Base-by-base conservation (phyloP, 2,329 filamentous ascomycete species). In the Alternaria sp. region DNA sequence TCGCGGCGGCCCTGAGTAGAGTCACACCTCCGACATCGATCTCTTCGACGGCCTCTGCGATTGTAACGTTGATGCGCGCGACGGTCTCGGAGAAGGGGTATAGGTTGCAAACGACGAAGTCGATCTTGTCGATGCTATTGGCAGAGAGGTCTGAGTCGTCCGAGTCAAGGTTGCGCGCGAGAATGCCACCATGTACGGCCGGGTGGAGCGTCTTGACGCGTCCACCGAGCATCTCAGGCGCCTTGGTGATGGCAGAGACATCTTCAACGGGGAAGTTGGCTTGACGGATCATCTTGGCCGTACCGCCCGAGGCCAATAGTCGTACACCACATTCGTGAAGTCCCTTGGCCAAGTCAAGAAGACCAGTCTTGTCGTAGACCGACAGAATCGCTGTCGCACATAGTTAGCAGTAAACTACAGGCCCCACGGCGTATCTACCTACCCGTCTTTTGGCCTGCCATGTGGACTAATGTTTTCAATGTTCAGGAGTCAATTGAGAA, bases 61-160 rank as follows among this genome's bases (percentile, higher is more conserved):
- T 91, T 61, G 94, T 98, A 73, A 99, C 95, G 74, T 97, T 96
- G 83, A 96, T 88, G 85, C 97, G 96, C 72, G 93, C 90, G 70
- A 99, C 89, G 31, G 95, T 99, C 78, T 98, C 93, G 84, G 97
- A 97, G 88, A 99, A 99, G 11, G 95, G 95, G 80, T 99, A 98
- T 41, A 99, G 86, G 82, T 99, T 99, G 89, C 95, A 98, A 77
- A 99, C 80, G 54, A 78, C 76, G 49, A 76, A 80, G 65, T 80
- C 78, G 49, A 80, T 77, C 71, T 77, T 77, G 56, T 77, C 73
- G 52, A 77, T 77, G 68, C 74, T 77, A 66, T 77, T 75, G 21
- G 73, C 71, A 4, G 73, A 92, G 49, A 99, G 89, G 76, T 99
- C 95, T 81, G 97, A 96, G 82, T 98, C 92, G 80, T 99, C 95